Base-by-base conservation (phyloP, 164 flowering plant species). In the Echeveria elegans region DNA sequence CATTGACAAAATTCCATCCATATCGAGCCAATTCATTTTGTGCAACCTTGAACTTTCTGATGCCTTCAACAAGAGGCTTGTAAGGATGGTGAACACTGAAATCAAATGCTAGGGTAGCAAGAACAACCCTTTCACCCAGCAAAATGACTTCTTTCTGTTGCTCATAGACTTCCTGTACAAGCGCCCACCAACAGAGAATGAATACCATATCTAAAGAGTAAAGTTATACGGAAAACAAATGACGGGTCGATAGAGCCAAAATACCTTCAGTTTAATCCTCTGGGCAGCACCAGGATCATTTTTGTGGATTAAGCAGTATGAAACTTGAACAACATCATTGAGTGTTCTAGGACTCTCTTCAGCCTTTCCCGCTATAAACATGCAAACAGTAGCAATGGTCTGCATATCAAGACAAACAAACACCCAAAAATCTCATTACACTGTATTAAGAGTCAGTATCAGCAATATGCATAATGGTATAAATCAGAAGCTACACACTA, bases 71-170 rank as follows among this genome's bases (percentile, higher is more conserved):
- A 59, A 89, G 87, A 10, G 89, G 88, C 64, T 89, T 86, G 77
- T 89, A 89, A 8, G 96, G 96, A 64, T 87, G 96, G 72, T 80
- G 83, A 43, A 89, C 86, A 80, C 83, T 85, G 18, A 89, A 79
- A 63, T 89, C 93, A 75, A 87, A 89, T 52, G 84, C 93, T 69
- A 89, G 82, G 53, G 91, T 89, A 18, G 86, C 89, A 70, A 89
- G 91, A 52, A 89, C 89, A 79, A 82, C 84, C 75, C 89, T 82
- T 76, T 89, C 96, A 37, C 87, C 91, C 66, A 80, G 75, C 73
- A 89, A 78, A 75, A 87, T 81, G 47, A 86, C 73, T 74, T 89
- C 91, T 63, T 86, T 85, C 58, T 87, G 93, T 56, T 83, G 89
- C 63, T 89, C 91, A 71, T 86, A 85, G 48, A 89, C 87, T 64